A percentile compares a stretch with the other conserved stretches of the same genome.
Evolutionary conservation across 805 yeast species (phyloP).

Genomic region (Candida sakaeoensis): DNA sequence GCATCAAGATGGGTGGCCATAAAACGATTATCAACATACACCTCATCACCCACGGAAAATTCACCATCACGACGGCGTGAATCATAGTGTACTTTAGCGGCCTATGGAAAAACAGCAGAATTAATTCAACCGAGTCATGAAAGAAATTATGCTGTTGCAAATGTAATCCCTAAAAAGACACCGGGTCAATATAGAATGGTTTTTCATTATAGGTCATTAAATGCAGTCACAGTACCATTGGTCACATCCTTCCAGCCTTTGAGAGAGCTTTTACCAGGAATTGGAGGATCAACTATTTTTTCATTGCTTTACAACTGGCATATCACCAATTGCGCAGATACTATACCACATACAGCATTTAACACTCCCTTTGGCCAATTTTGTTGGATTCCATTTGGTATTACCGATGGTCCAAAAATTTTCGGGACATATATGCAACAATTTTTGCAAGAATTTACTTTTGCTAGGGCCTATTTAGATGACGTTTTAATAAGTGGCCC

Average conservation of each 20-base stretch:
- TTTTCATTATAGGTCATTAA: not conserved
- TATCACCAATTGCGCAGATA: not conserved
- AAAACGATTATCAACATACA: too few species aligned
- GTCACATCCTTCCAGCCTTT: not conserved
- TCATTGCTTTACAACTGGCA: not conserved
- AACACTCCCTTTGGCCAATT: not conserved
- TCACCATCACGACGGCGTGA: too few species aligned
- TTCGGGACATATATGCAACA: not conserved
- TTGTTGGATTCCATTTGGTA: not conserved
- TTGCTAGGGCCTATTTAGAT: not conserved
- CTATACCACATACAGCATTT: not conserved
- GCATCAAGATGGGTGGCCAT: too few species aligned
- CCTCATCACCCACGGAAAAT: too few species aligned
- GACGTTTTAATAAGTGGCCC: not conserved
- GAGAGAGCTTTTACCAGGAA: not conserved
- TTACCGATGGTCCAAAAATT: not conserved
- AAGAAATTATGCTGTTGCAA: too few species aligned
- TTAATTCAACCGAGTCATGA: too few species aligned
- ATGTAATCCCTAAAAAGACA: too few species aligned
- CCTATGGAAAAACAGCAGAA: too few species aligned
- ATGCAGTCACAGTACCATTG: not conserved
- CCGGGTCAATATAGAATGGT: not conserved
- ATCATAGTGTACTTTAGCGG: too few species aligned
- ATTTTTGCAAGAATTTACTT: not conserved
- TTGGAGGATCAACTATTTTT: not conserved